phyloP scores from a whole-genome alignment of 2,329 filamentous ascomycete genomes.

The Colletotrichum melonis region DNA sequence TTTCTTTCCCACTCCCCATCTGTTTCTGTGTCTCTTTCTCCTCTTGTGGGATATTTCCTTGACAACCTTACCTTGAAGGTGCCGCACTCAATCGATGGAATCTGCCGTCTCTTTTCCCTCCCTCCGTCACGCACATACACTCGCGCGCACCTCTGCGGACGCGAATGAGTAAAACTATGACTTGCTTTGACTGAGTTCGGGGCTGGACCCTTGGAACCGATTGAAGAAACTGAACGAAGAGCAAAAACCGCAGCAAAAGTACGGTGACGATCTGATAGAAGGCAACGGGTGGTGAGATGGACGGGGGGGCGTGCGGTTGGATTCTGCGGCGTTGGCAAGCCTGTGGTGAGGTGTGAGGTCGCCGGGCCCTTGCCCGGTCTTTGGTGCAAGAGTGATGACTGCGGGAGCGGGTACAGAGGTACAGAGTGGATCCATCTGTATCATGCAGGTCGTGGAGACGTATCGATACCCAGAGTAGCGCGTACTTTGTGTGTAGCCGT shows the following conservation, averaged over 20 bases:
- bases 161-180: not conserved
- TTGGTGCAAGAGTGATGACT: constrained; percentile 34
- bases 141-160: not conserved
- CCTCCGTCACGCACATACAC: not conserved
- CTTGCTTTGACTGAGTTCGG: constrained; percentile 2
- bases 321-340: constrained; percentile 33
- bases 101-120: not conserved
- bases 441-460: constrained; percentile 28
- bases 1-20: not conserved
- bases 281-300: constrained; percentile 27
- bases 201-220: not conserved
- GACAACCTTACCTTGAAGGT: not conserved
- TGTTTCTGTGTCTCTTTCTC: not conserved
- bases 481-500: not conserved
- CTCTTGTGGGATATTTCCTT: not conserved
- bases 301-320: constrained; percentile 32
- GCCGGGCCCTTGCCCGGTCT: constrained; percentile 17
- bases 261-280: constrained; percentile 34
- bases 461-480: constrained; percentile 6
- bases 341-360: constrained; percentile 35
- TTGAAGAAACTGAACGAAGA: not conserved
- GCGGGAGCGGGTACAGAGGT: constrained; percentile 33
- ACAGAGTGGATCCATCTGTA: constrained; percentile 29
- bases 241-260: not conserved
- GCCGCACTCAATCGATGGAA: not conserved